Evolutionary conservation across 1,139 yeast species (phyloP).

Genomic region (Sugiyamaella novakii): DNA sequence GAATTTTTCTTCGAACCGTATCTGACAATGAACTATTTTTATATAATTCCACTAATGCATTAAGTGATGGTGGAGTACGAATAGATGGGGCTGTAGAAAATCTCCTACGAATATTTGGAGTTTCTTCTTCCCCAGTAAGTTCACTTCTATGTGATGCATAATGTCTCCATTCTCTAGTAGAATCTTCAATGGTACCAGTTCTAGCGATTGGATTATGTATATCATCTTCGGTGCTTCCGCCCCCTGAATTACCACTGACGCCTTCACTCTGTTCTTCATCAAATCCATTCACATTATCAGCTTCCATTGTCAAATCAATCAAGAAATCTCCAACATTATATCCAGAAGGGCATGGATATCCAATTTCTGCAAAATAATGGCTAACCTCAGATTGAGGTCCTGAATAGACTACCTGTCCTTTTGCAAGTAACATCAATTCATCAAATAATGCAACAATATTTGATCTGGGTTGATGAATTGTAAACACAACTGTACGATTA

Average conservation of each 20-base stretch:
- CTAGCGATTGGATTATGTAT: conserved; percentile 39
- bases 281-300: no score
- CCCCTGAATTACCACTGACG: conserved; percentile 23
- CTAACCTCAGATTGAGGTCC: conserved; percentile 60
- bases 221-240: conserved; percentile 36
- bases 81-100: conserved; percentile 1
- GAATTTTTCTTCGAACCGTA: conserved; percentile 55
- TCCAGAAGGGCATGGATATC: conserved; percentile 83
- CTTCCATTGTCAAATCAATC: conserved; percentile 83
- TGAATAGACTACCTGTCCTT: conserved; percentile 83
- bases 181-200: conserved; percentile 34
- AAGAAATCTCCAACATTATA: conserved; percentile 92
- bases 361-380: conserved; percentile 73
- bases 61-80: conserved; percentile 14
- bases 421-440: conserved; percentile 73
- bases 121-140: conserved; percentile 38
- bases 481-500: conserved; percentile 83
- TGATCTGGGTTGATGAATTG: conserved; percentile 98
- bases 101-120: conserved; percentile 11
- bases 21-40: conserved; percentile 53
- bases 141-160: conserved; percentile 85
- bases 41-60: conserved; percentile 44
- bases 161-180: conserved; percentile 88
- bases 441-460: conserved; percentile 92
- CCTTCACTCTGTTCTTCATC: no score